Percentiles rank a stretch among this genome's conserved stretches.
phyloP scores from a whole-genome alignment of 73 alveolate species.

The Tetrahymena thermophila region DNA sequence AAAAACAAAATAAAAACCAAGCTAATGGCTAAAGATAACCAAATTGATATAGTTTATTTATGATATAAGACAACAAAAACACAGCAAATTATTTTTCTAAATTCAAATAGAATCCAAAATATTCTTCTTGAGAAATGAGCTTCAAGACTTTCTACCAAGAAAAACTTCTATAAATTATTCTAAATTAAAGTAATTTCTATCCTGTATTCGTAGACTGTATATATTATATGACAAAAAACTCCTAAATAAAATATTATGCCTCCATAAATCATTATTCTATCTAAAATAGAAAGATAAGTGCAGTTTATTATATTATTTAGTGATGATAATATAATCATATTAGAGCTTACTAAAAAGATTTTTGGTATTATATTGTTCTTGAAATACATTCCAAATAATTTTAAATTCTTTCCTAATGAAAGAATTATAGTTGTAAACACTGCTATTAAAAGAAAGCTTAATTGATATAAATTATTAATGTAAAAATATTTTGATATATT shows the following conservation, averaged over 20 bases:
- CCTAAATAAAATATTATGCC: background rate
- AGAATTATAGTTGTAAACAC: background rate
- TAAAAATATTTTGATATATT: background rate
- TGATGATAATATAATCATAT: background rate
- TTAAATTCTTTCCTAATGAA: background rate
- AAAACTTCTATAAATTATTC: background rate
- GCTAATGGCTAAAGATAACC: background rate
- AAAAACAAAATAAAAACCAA: background rate
- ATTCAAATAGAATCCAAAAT: background rate
- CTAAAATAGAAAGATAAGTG: background rate
- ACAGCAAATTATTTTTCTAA: background rate
- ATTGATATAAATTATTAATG: background rate
- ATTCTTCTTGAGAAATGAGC: background rate
- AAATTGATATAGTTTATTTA: background rate
- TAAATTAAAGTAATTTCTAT: background rate
- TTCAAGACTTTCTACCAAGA: background rate
- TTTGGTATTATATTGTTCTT: background rate
- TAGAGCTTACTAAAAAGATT: background rate
- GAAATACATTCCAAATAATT: background rate
- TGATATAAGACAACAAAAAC: background rate
- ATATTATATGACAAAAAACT: background rate
- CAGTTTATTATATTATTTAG: background rate
- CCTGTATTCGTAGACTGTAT: background rate
- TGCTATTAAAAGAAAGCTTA: background rate
- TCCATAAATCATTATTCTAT: background rate